Base-by-base conservation (phyloP, 768 basidiomycete species). In the Ephemerocybe angulata region DNA sequence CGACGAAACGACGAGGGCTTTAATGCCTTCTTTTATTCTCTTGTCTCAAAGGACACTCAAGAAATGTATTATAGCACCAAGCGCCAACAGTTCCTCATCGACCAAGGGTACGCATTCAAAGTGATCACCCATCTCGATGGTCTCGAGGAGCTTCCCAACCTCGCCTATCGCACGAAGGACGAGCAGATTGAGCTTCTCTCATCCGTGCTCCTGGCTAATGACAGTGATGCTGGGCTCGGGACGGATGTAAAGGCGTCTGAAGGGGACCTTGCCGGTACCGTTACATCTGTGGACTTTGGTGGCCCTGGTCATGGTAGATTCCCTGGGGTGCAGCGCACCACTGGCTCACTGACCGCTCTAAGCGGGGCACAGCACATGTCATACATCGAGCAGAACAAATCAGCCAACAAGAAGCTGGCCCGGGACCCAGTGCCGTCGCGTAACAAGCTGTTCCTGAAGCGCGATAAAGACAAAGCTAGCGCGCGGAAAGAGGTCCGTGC, bases 61-160 rank as follows among this genome's bases (percentile, higher is more conserved):
- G 97, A 98, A 73, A 98, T 98, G 93, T 99, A 87, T 72, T 99
- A 98, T 79, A 95, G 92, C 68, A 96, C 97, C 3, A 99, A 99
- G 73, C 86, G 97, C 15, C 97, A 98, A 66, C 94, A 98, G 65
- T 99, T 99, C 74, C 76, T 99, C 61, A 96, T 99, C 65, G 97
- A 99, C 67, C 95, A 98, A 72, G 96, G 97, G 2, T 99, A 99
- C 72, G 90, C 96, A 5, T 99, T 99, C 84, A 98, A 98, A 72
- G 96, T 99, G 51, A 98, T 99, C 72, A 98, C 97, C 2, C 91
- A 95, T 62, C 83, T 99, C 17, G 94, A 98, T 59, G 97, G 97
- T 8, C 77, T 98, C 25, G 88, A 96, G 55, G 77, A 80, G 40
- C 78, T 94, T 60, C 85, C 88, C 3, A 89, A 93, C 64, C 79